phyloP scores from a whole-genome alignment of 208 protist species.

The Trypanosoma platydactyli region DNA sequence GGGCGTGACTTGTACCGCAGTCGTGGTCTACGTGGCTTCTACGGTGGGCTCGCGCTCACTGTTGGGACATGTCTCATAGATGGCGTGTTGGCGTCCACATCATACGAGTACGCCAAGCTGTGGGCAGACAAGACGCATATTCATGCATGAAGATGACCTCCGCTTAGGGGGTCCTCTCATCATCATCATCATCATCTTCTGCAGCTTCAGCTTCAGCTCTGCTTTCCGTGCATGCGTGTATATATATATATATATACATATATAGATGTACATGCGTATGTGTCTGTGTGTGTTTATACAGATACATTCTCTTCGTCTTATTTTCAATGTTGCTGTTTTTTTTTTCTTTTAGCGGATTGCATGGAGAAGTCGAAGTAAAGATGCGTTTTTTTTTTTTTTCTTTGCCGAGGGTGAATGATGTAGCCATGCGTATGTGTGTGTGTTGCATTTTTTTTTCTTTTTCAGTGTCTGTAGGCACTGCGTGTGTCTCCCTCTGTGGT shows the following conservation, averaged over 20 bases:
- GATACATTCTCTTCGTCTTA: conserved; percentile 1
- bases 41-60: conserved; percentile 65
- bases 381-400: conserved; percentile 1
- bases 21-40: conserved; percentile 69
- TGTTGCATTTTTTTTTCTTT: no score
- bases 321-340: conserved; percentile 9
- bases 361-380: no score
- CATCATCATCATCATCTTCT: neutral
- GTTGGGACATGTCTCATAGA: conserved; percentile 73
- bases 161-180: no score
- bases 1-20: conserved; percentile 46
- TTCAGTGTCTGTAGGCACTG: no score
- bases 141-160: neutral
- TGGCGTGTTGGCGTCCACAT: conserved; percentile 69
- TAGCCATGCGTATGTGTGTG: no score
- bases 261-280: neutral
- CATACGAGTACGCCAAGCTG: conserved; percentile 88
- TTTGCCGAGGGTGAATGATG: no score
- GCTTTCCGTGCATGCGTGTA: conserved; percentile 5
- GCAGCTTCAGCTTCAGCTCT: conserved; percentile 1
- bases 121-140: conserved; percentile 50
- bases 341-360: no score
- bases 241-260: neutral
- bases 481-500: no score
- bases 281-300: neutral